Percentiles rank a stretch among this genome's conserved stretches.
phyloP scores from a whole-genome alignment of 116 monocot species.

The Dioscorea cayenensis region DNA sequence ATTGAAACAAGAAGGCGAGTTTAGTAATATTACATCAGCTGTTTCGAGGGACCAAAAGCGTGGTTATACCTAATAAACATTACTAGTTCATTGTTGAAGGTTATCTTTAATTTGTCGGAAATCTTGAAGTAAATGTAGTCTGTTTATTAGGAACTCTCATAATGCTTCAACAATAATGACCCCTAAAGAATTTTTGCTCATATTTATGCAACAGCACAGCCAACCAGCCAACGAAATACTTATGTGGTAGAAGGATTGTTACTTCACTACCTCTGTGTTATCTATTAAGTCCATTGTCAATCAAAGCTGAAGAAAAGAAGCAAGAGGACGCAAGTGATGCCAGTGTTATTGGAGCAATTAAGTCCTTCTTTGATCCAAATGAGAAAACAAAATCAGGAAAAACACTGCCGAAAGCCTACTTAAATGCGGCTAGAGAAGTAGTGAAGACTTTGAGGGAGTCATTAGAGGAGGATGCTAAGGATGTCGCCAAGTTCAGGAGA shows the following conservation, averaged over 20 bases:
- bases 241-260: constrained; percentile 40
- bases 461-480: constrained; percentile 59
- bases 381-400: constrained; percentile 94
- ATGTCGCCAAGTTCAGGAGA: constrained; percentile 76
- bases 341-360: constrained; percentile 52
- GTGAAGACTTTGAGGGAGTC: constrained; percentile 85
- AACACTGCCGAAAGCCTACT: constrained; percentile 74
- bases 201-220: constrained; percentile 40
- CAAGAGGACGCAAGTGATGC: constrained; percentile 25
- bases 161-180: no score
- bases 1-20: no score
- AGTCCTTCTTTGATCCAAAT: constrained; percentile 73
- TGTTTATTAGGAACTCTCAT: no score
- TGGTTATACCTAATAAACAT: no score
- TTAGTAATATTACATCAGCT: no score
- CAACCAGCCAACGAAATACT: constrained; percentile 12
- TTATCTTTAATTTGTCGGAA: no score
- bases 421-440: constrained; percentile 78
- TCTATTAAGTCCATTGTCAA: constrained; percentile 6
- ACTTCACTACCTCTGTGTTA: constrained; percentile 9
- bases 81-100: no score
- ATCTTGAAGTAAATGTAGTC: no score
- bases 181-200: neutral
- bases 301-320: constrained; percentile 50
- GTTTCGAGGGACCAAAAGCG: no score